phyloP scores from a whole-genome alignment of 2,329 filamentous ascomycete genomes.

The Botrytis deweyae region DNA sequence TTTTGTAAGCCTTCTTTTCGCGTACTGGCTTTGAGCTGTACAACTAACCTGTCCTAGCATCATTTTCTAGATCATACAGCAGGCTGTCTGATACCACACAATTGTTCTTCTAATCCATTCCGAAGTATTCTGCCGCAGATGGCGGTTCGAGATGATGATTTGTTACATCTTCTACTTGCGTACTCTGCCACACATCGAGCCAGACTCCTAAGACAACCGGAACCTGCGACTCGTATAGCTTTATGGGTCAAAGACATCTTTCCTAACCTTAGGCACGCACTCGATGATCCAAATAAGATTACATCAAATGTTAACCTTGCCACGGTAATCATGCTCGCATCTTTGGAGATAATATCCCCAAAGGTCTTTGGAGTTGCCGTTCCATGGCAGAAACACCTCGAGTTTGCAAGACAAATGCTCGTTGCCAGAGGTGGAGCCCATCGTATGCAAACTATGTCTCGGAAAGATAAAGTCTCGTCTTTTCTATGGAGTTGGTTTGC shows the following conservation, averaged over 20 bases:
- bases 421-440: constrained; percentile 61
- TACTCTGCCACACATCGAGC: constrained; percentile 85
- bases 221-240: constrained; percentile 75
- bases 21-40: not conserved
- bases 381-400: constrained; percentile 77
- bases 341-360: constrained; percentile 79
- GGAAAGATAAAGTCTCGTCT: constrained; percentile 60
- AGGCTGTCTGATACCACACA: constrained; percentile 54
- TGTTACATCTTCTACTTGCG: constrained; percentile 74
- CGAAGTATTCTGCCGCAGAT: constrained; percentile 54
- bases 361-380: constrained; percentile 78
- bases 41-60: constrained; percentile 41
- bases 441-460: constrained; percentile 46
- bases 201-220: constrained; percentile 68
- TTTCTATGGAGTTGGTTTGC: constrained; percentile 82
- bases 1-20: constrained; percentile 43
- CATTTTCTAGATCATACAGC: constrained; percentile 79
- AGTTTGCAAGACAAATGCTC: constrained; percentile 74
- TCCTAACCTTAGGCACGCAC: constrained; percentile 65
- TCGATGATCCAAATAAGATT: constrained; percentile 59
- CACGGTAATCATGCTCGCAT: constrained; percentile 81
- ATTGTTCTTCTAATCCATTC: constrained; percentile 53
- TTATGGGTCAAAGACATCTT: constrained; percentile 79
- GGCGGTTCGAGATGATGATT: constrained; percentile 66
- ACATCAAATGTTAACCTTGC: constrained; percentile 74